These are phyloP conservation scores for Yamadazyma songkhlaensis DNA, from an alignment of 1,139 yeast genomes.

Conservation along the genomic window DNA sequence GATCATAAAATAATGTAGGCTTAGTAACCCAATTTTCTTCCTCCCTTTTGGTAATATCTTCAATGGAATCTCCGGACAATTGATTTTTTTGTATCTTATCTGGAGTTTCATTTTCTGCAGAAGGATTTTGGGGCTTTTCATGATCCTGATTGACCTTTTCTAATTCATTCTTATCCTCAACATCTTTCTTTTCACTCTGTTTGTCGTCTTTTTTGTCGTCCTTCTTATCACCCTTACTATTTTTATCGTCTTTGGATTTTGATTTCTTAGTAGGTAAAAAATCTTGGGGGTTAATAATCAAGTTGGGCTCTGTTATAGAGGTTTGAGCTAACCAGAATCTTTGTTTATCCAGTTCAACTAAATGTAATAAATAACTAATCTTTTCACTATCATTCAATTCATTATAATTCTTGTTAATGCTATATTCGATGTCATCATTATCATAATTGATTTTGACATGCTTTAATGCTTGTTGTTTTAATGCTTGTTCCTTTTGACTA, in stretches of 20 bases:
- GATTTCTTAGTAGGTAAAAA: slow-evolving; percentile 15
- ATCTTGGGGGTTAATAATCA: slow-evolving; percentile 19
- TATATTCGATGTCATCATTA: slow-evolving; percentile 2
- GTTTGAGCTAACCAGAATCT: slow-evolving; percentile 29
- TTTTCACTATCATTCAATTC: slow-evolving; percentile 22
- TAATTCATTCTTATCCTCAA: too few species aligned
- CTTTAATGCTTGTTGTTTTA: slow-evolving; percentile 2
- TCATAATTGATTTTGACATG: slow-evolving; percentile 3
- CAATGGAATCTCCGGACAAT: too few species aligned
- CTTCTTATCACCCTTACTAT: slow-evolving; percentile 8
- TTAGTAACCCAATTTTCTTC: slow-evolving; percentile 16
- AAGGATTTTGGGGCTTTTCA: not conserved
- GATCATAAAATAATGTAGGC: slow-evolving; percentile 28
- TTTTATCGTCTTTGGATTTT: not conserved
- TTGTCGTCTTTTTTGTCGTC: not conserved
- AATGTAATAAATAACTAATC: slow-evolving; percentile 21
- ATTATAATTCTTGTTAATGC: slow-evolving; percentile 1
- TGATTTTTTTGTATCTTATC: too few species aligned
- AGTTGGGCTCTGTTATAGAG: slow-evolving; percentile 19
- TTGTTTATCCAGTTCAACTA: slow-evolving; percentile 20
- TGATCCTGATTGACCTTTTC: too few species aligned
- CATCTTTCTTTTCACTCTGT: too few species aligned
- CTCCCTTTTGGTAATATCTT: too few species aligned
- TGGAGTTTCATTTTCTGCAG: too few species aligned
- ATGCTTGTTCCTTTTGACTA: not conserved